These are phyloP conservation scores for Candida pseudofarinosa DNA, from an alignment of 805 yeast species.

Conservation along the genomic window DNA sequence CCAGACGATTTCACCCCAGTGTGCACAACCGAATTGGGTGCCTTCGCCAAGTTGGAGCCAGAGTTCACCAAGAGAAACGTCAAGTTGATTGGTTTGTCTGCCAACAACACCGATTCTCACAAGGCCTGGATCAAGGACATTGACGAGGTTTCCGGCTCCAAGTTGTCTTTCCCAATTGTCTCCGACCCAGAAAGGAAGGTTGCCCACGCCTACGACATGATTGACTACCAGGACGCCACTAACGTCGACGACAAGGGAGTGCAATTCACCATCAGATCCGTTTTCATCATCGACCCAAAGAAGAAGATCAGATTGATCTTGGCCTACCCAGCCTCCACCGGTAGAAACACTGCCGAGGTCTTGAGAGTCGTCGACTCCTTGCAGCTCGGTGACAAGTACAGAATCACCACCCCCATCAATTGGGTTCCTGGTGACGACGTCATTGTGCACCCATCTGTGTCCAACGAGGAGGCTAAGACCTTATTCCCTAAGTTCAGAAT, in stretches of 20 bases:
- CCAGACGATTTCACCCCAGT: constrained; percentile 98
- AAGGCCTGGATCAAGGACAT: constrained; percentile 87
- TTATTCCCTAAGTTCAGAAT: constrained; percentile 84
- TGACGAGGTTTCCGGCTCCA: constrained; percentile 76
- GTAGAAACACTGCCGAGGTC: constrained; percentile 91
- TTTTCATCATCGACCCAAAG: constrained; percentile 83
- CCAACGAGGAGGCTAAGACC: constrained; percentile 57
- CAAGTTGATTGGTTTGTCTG: constrained; percentile 86
- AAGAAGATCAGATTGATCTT: constrained; percentile 84
- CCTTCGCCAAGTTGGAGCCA: constrained; percentile 83
- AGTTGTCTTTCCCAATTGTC: constrained; percentile 83
- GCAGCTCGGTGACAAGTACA: constrained; percentile 77
- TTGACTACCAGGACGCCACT: constrained; percentile 64
- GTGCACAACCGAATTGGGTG: constrained; percentile 94
- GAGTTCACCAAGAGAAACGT: constrained; percentile 83
- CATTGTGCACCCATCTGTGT: constrained; percentile 82
- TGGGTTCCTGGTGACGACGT: constrained; percentile 91
- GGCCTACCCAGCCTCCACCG: constrained; percentile 90
- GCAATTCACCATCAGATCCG: constrained; percentile 87
- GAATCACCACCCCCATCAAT: constrained; percentile 87
- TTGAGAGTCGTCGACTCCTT: constrained; percentile 86
- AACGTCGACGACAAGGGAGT: constrained; percentile 67
- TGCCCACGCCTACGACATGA: constrained; percentile 66
- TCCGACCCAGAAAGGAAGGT: constrained; percentile 85
- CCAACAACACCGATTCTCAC: constrained; percentile 78